These are phyloP conservation scores for Podaxis sp. DNA, from an alignment of 768 basidiomycete species.

Conservation along the genomic window DNA sequence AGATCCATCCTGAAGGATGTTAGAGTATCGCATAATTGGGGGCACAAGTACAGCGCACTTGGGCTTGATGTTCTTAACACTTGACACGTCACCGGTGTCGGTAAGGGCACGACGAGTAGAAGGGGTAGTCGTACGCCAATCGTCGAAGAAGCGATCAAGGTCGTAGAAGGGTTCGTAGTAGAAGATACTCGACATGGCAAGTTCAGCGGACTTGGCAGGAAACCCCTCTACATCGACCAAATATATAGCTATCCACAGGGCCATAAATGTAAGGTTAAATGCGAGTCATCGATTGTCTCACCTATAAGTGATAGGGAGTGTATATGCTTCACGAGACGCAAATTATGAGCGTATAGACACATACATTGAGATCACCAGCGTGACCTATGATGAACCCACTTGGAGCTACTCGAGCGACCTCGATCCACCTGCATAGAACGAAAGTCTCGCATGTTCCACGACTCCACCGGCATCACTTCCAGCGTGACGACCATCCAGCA, in stretches of 20 bases:
- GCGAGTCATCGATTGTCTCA: background rate
- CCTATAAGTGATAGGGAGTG: too few relatives aligned
- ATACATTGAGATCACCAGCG: background rate
- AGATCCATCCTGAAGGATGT: background rate
- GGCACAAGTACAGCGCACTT: conserved; percentile 14
- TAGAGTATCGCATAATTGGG: background rate
- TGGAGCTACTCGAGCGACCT: background rate
- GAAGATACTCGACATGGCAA: conserved; percentile 3
- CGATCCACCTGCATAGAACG: background rate
- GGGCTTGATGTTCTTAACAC: conserved; percentile 17
- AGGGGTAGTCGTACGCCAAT: conserved; percentile 16
- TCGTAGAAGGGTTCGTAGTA: conserved; percentile 32
- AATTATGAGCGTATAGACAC: background rate
- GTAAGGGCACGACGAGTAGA: conserved; percentile 1
- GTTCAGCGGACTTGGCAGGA: background rate
- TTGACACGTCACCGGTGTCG: conserved; percentile 1
- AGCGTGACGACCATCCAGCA: too few relatives aligned
- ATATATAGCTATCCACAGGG: background rate
- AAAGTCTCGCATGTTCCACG: background rate
- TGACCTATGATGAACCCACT: background rate
- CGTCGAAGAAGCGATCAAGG: conserved; percentile 34
- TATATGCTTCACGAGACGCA: background rate
- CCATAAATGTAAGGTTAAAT: background rate
- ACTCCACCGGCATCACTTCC: background rate
- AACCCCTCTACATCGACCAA: too few relatives aligned